Evolutionary conservation across 345 rosid species (phyloP), one percentile per base, ranked within the genome.

Genomic region (Eucalyptus fibrosa): DNA sequence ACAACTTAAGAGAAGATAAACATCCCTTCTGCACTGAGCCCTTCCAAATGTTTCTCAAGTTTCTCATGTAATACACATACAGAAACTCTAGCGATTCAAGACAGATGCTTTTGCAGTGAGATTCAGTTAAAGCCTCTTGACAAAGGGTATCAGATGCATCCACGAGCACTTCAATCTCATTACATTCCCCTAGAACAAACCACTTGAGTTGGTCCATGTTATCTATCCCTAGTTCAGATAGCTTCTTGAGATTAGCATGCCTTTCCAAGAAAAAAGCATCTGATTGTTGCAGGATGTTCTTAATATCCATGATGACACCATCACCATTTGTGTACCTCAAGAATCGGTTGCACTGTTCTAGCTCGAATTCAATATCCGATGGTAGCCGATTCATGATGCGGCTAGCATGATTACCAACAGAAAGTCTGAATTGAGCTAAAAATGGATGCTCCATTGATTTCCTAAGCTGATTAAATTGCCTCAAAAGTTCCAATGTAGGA

Each of bases 171-270:
- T 86, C 82, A 53, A 90, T n/a, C 59, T 88, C 69, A 32, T 89
- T 89, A 88, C 93, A 93, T 45, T 93, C 92, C 15, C 89, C 92
- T 59, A 88, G 40, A 87, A 93, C 34, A 47, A 92, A 93, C 50
- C 90, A 88, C 21, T 88, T 88, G 47, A 91, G 88, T 37, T 90
- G 51, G 26, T 72, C 67, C 93, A 91, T 88, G 86, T 69, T 87
- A 37, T 65, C 42, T 7, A 37, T 65, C 30, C 91, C 91, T 80
- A 90, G 88, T 42, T 90, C 91, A 12, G 82, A 90, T 7, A 93
- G 89, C 34, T 19, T 90, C 44, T 4, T 67, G 2, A 86, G 83
- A 24, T 88, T 91, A 4, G 53, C 16, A 19, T 91, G 91, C 7
- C 90, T 89, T 42, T 93, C 91, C 80, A 93, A 85, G 90, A 87